Conservation (phyloP, 331 rosid genomes). For the Spiraea crenata region DNA sequence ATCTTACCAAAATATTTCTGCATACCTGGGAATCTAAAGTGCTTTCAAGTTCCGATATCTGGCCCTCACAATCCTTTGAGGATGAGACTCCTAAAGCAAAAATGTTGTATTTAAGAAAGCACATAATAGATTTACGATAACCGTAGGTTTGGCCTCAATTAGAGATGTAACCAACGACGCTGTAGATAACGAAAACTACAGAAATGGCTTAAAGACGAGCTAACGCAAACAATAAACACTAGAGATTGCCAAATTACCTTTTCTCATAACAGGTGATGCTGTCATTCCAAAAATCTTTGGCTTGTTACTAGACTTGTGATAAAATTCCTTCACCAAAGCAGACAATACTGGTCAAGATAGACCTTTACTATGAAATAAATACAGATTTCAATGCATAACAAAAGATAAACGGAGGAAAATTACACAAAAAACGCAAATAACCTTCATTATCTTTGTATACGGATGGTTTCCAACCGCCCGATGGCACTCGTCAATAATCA, state of each 20-base stretch:
- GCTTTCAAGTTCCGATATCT: slow-evolving; percentile 74
- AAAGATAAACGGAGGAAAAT: slow-evolving; percentile 10
- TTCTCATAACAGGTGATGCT: slow-evolving; percentile 76
- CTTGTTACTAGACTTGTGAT: slow-evolving; percentile 64
- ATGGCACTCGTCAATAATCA: slow-evolving; percentile 87
- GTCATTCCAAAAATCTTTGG: slow-evolving; percentile 94
- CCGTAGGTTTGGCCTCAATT: slow-evolving; percentile 5
- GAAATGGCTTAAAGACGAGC: not conserved
- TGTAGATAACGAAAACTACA: not conserved
- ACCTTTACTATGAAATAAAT: slow-evolving; percentile 10
- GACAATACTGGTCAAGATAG: slow-evolving; percentile 12
- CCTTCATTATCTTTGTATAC: slow-evolving; percentile 83
- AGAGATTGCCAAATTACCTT: slow-evolving; percentile 43
- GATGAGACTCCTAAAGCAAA: slow-evolving; percentile 64
- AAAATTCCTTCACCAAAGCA: slow-evolving; percentile 69
- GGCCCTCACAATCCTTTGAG: slow-evolving; percentile 59
- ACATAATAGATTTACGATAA: not conserved
- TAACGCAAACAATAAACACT: slow-evolving; percentile 14
- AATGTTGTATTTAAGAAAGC: slow-evolving; percentile 23
- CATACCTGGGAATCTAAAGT: slow-evolving; percentile 73
- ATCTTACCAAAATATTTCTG: slow-evolving; percentile 7
- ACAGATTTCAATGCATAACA: slow-evolving; percentile 4
- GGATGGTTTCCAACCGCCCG: slow-evolving; percentile 84
- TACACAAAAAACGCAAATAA: slow-evolving; percentile 27
- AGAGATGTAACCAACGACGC: not conserved